A percentile compares a stretch with the other conserved stretches of the same genome.
Evolutionary conservation across 164 flowering plant genomes (phyloP).

Genomic region (Tinospora cordifolia): DNA sequence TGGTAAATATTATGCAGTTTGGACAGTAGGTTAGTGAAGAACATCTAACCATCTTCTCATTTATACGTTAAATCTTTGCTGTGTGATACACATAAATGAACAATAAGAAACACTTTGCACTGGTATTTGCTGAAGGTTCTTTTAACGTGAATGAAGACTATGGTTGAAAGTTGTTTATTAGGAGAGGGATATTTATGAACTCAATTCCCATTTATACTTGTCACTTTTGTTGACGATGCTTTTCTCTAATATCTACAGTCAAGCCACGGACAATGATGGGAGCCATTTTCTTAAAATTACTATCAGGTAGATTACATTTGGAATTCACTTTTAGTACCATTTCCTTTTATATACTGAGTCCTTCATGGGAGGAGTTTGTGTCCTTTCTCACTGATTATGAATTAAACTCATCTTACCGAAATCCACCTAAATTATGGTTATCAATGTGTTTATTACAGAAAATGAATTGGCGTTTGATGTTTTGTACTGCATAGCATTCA

Average conservation of each 20-base stretch:
- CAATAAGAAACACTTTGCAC: background rate
- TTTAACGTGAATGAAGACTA: background rate
- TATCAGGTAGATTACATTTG: slow-evolving; percentile 44
- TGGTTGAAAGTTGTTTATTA: background rate
- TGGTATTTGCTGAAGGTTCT: background rate
- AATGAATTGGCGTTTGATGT: slow-evolving; percentile 80
- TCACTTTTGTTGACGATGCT: background rate
- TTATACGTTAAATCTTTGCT: too few relatives aligned
- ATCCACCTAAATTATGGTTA: background rate
- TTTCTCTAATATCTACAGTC: slow-evolving; percentile 32
- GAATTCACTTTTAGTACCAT: background rate
- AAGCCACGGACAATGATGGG: slow-evolving; percentile 67
- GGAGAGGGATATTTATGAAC: background rate
- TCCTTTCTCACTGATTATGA: background rate
- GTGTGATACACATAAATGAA: too few relatives aligned
- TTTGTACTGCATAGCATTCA: slow-evolving; percentile 82
- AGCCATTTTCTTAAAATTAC: slow-evolving; percentile 69
- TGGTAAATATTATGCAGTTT: too few relatives aligned
- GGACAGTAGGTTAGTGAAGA: too few relatives aligned
- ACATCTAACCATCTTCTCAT: too few relatives aligned
- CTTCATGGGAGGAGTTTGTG: background rate
- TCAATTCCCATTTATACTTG: background rate
- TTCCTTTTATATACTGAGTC: background rate
- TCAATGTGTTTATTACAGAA: slow-evolving; percentile 32
- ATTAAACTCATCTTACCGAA: background rate